Base-by-base conservation (phyloP, 2,329 filamentous ascomycete species). In the Scytalidium sp. region DNA sequence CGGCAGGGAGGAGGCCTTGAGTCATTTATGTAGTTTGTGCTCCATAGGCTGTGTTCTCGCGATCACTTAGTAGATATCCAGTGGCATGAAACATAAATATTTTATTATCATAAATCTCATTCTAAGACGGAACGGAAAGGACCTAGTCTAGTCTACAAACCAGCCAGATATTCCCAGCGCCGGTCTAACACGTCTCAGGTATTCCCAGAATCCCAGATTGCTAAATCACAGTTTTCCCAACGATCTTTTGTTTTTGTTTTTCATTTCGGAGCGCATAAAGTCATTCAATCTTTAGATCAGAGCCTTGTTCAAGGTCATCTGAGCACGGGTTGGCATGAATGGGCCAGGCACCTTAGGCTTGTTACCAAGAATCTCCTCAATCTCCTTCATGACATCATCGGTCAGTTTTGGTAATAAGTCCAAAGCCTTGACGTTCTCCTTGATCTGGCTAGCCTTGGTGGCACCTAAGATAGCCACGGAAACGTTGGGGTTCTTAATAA, bases 401-500 rank as follows among this genome's bases (percentile, higher is more conserved):
- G 75, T 79, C 50, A 81, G 56, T 63, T 75, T 74, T 29, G 74
- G 69, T 7, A 74, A 51, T 40, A 78, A 56, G 58, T 72, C 64
- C 4, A 81, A 55, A 10, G 75, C 73, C 50, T 68, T 70, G 45
- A 76, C 66, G 47, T 77, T 80, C 57, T 80, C 75, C 17, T 72
- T 68, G 29, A 81, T 69, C 64, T 81, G 77, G 60, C 76, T 73
- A 1, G 74, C 71, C 29, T 68, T 68, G 47, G 73, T 78, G 2
- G 78, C 78, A 3, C 77, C 77, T 0, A 74, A 76, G 45, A 81
- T 80, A 36, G 78, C 75, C 3, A 71, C 73, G 41, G 71, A 75
- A 17, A 80, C 75, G 45, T 78, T 72, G n/a, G 70, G 68, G 59
- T 81, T 80, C 67, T 76, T 78, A 19, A 80, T 60, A 45, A 71